Evolutionary conservation across 2,329 filamentous ascomycete genomes (phyloP), one percentile per base, ranked within the genome.

Genomic region (Hypoxylon sp.): DNA sequence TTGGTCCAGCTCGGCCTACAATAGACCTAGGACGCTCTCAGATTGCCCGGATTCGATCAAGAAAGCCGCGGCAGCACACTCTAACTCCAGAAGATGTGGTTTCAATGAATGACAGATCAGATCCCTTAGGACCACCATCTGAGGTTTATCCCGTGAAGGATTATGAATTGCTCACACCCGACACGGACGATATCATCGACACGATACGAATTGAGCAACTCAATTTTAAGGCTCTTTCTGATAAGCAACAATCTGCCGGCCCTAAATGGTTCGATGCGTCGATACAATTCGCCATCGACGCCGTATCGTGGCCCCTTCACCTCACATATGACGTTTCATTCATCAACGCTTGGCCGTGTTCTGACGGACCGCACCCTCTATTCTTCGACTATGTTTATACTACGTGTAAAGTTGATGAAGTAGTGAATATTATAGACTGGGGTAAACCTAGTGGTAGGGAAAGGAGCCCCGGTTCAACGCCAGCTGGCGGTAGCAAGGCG

Each of bases 321-420:
- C 84, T 92, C 51, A 84, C 84, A 59, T 90, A 88, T 74, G 87
- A 92, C 73, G 89, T 92, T 8, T 86, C 83, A n/a, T 92, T 91
- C 75, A 82, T 92, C 55, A 83, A 82, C n/a, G 88, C 88, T 1
- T 90, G 87, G 84, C 88, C 90, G 5, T 92, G 90, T 77, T 83
- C 84, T 0, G 83, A 84, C 26, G 89, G 89, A 0, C 90, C 90
- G 11, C 90, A 92, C 77, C 89, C 90, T 5, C 84, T 94, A 5
- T 94, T 92, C 79, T 91, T 90, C 76, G 91, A 93, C 77, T 94
- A 93, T 75, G 80, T 84, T 3, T 90, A 89, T 76, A 84, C 84
- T 54, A 79, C 83, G 1, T 85, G 91, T 42, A 84, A 85, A 59
- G 89, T 87, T 1, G 90, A 93, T 74, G 85, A 91, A 70, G 83